Evolutionary conservation across 2,329 filamentous ascomycete species (phyloP), one percentile per base, ranked within the genome.

Genomic region (Thielaviopsis musarum): DNA sequence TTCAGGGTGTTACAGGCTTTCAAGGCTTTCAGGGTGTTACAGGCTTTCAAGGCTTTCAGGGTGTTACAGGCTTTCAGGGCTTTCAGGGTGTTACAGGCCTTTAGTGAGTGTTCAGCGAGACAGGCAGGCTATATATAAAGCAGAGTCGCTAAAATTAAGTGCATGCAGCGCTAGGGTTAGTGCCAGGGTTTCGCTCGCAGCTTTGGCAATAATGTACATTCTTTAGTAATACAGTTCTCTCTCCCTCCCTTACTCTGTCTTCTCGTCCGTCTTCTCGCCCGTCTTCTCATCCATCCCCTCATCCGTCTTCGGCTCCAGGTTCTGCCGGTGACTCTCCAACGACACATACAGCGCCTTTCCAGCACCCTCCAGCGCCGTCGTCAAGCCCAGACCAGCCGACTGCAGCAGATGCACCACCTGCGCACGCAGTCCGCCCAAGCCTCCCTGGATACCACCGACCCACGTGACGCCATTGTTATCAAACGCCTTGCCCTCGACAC

Each of bases 261-360:
- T 49, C 15, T 61, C 48, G n/a, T 60, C 56, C 45, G 53, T 60
- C 52, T 61, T 30, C 30, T 58, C 59, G 53, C 65, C 59, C 56
- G 63, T 60, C 56, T 62, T 56, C 60, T 65, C 59, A 13, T 59
- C 62, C 26, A 67, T 66, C 26, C 56, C 60, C 60, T 68, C 67
- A 59, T 88, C 84, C 65, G 91, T 87, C 57, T 61, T 59, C 10
- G 56, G 56, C 67, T 96, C 89, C 70, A 98, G 71, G 73, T 91
- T 85, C 55, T 76, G 81, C 72, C 84, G 83, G 69, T 91, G 78
- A 55, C 87, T 82, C 76, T 97, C 91, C 66, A 98, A 75, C 13
- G 91, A 88, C 63, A 95, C 78, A 78, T 91, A 97, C 65, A 98
- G 69, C 68, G 81, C 91, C 77, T 85, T 88, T 62, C 84, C 79